A percentile compares a stretch with the other conserved stretches of the same genome.
These are phyloP conservation scores for Pestalotiopsis sp. DNA, from an alignment of 2,329 filamentous ascomycete species.

Conservation along the genomic window DNA sequence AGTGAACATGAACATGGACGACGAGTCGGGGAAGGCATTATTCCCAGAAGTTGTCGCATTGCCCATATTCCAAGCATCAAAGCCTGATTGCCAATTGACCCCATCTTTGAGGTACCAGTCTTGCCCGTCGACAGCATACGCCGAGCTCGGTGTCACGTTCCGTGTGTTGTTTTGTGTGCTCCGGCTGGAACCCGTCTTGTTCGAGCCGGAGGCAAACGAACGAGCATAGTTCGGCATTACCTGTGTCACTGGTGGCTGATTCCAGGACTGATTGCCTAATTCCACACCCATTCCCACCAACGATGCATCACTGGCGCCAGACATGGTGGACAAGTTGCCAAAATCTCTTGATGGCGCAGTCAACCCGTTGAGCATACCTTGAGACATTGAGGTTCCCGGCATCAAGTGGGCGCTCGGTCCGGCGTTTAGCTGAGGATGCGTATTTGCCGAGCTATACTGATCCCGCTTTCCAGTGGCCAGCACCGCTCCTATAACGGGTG, in stretches of 20 bases:
- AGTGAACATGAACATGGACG: slow-evolving; percentile 30
- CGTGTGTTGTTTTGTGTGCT: slow-evolving; percentile 24
- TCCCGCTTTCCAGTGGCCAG: slow-evolving; percentile 22
- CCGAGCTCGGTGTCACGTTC: slow-evolving; percentile 31
- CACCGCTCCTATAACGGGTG: slow-evolving; percentile 15
- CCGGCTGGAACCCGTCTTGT: slow-evolving; percentile 20
- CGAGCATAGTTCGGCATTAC: slow-evolving; percentile 31
- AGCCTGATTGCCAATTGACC: slow-evolving; percentile 60
- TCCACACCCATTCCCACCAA: slow-evolving; percentile 23
- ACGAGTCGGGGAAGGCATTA: slow-evolving; percentile 32
- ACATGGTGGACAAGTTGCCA: slow-evolving; percentile 19
- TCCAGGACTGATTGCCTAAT: slow-evolving; percentile 26
- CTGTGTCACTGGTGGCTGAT: slow-evolving; percentile 25
- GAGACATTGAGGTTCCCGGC: slow-evolving; percentile 26
- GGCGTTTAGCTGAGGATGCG: slow-evolving; percentile 32
- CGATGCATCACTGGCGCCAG: slow-evolving; percentile 21
- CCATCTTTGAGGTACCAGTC: slow-evolving; percentile 62
- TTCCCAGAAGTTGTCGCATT: slow-evolving; percentile 12
- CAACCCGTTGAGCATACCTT: slow-evolving; percentile 29
- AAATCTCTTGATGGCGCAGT: slow-evolving; percentile 26
- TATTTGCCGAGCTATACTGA: slow-evolving; percentile 38
- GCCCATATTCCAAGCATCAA: slow-evolving; percentile 52
- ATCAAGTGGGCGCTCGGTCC: slow-evolving; percentile 28
- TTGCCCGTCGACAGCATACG: slow-evolving; percentile 50
- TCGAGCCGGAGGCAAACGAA: slow-evolving; percentile 26